A percentile compares a stretch with the other conserved stretches of the same genome.
Evolutionary conservation across 1,284 basidiomycete species (phyloP).

Genomic region (Microbotryum violaceum): DNA sequence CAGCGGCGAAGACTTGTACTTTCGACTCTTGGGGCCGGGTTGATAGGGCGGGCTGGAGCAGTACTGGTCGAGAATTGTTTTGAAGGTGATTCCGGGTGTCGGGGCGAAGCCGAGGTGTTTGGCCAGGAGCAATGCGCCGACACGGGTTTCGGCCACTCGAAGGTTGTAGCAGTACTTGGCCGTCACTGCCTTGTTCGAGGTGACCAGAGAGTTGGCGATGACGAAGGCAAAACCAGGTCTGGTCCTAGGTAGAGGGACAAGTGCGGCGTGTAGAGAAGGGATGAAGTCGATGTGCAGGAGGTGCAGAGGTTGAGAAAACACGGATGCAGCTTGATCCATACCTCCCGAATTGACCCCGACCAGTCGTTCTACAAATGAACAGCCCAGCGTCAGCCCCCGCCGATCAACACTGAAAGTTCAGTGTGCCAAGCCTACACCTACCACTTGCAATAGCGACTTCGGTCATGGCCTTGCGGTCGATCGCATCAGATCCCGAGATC

Average conservation of each 20-base stretch:
- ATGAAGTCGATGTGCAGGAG: conserved; percentile 50
- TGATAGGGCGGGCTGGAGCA: conserved; percentile 15
- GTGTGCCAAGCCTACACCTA: background rate
- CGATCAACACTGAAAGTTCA: background rate
- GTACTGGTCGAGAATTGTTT: conserved; percentile 20
- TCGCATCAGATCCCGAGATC: conserved; percentile 56
- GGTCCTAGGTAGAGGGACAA: conserved; percentile 49
- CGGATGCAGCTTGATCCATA: conserved; percentile 40
- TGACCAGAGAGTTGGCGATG: conserved; percentile 73
- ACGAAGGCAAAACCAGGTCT: conserved; percentile 52
- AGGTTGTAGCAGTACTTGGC: conserved; percentile 75
- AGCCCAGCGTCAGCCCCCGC: background rate
- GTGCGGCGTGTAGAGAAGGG: conserved; percentile 59
- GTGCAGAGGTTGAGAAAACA: conserved; percentile 30
- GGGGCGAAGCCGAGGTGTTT: conserved; percentile 24
- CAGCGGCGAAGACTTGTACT: conserved; percentile 1
- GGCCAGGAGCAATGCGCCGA: conserved; percentile 64
- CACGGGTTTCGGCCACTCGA: conserved; percentile 71
- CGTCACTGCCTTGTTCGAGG: conserved; percentile 60
- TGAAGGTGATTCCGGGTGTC: conserved; percentile 17
- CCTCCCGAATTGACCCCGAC: conserved; percentile 53
- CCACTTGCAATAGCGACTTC: conserved; percentile 68
- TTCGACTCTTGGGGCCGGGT: conserved; percentile 13
- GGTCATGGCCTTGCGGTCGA: conserved; percentile 62
- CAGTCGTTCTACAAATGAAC: conserved; percentile 49